Evolutionary conservation across 2,329 filamentous ascomycete species (phyloP).

Genomic region (Stemphylium lycopersici): DNA sequence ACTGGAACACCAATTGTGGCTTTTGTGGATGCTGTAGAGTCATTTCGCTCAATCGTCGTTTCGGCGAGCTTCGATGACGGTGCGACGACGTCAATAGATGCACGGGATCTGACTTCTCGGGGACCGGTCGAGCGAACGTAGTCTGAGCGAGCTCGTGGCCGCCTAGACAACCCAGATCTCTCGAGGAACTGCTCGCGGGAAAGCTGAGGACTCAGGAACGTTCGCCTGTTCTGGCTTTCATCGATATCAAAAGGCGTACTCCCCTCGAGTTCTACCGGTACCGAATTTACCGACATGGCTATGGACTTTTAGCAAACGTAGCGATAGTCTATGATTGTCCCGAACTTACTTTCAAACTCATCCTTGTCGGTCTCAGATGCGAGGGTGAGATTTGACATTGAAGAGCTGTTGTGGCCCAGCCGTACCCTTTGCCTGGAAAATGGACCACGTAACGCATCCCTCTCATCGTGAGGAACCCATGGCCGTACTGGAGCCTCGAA

Average conservation of each 20-base stretch:
- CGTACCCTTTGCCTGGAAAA: slow-evolving; percentile 33
- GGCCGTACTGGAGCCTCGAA: slow-evolving; percentile 30
- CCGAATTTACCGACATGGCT: slow-evolving; percentile 25
- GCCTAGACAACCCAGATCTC: background rate
- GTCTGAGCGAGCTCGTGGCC: slow-evolving; percentile 6
- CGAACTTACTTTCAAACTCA: slow-evolving; percentile 22
- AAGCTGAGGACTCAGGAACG: slow-evolving; percentile 2
- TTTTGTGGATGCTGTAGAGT: slow-evolving; percentile 23
- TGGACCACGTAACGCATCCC: slow-evolving; percentile 26
- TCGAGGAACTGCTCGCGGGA: background rate
- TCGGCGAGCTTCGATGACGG: slow-evolving; percentile 19
- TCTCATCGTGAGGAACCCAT: slow-evolving; percentile 23
- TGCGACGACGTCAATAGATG: slow-evolving; percentile 5
- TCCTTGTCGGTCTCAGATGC: slow-evolving; percentile 19
- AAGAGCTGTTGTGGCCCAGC: slow-evolving; percentile 27
- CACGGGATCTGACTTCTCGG: background rate
- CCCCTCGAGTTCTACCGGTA: slow-evolving; percentile 34
- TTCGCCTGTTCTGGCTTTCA: slow-evolving; percentile 19
- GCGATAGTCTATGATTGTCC: background rate
- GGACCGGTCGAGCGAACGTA: background rate
- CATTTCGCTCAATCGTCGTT: slow-evolving; percentile 23
- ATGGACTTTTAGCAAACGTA: slow-evolving; percentile 5
- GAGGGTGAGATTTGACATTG: slow-evolving; percentile 29
- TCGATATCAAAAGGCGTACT: slow-evolving; percentile 29
- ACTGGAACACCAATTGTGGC: slow-evolving; percentile 20